Evolutionary conservation across 2,329 filamentous ascomycete genomes (phyloP).

Genomic region (Ilyonectria sp.): DNA sequence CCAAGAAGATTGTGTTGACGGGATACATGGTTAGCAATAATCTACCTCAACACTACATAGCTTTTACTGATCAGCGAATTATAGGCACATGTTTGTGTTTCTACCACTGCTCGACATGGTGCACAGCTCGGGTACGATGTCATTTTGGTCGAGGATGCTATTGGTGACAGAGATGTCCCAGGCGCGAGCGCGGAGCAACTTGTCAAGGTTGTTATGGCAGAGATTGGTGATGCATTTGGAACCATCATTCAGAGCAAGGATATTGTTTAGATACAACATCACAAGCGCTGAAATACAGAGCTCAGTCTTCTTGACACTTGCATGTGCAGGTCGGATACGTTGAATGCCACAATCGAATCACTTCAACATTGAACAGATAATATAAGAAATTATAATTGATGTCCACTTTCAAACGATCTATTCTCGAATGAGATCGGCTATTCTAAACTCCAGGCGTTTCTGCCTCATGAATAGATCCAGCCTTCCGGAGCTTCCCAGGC

Average conservation of each 20-base stretch:
- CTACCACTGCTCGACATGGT: conserved; percentile 73
- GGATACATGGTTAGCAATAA: conserved; percentile 69
- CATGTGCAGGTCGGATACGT: too few relatives aligned
- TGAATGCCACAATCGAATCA: too few relatives aligned
- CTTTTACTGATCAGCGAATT: neutral
- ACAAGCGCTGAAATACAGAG: neutral
- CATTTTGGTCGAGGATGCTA: conserved; percentile 71
- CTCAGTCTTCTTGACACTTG: too few relatives aligned
- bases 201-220: conserved; percentile 65
- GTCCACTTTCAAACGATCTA: too few relatives aligned
- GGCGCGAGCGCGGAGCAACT: conserved; percentile 70
- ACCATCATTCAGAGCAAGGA: conserved; percentile 65
- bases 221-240: conserved; percentile 75
- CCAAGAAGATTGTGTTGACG: conserved; percentile 73
- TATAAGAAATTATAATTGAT: too few relatives aligned
- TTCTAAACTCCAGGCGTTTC: too few relatives aligned
- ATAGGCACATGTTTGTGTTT: conserved; percentile 76
- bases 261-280: conserved; percentile 38
- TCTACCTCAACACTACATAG: neutral
- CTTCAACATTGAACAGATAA: too few relatives aligned
- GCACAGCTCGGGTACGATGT: conserved; percentile 75
- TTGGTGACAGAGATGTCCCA: conserved; percentile 78
- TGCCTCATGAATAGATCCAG: too few relatives aligned
- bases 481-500: neutral
- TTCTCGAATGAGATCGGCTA: too few relatives aligned